phyloP scores from a whole-genome alignment of 345 rosid species.

The Xanthoceras sorbifolium region DNA sequence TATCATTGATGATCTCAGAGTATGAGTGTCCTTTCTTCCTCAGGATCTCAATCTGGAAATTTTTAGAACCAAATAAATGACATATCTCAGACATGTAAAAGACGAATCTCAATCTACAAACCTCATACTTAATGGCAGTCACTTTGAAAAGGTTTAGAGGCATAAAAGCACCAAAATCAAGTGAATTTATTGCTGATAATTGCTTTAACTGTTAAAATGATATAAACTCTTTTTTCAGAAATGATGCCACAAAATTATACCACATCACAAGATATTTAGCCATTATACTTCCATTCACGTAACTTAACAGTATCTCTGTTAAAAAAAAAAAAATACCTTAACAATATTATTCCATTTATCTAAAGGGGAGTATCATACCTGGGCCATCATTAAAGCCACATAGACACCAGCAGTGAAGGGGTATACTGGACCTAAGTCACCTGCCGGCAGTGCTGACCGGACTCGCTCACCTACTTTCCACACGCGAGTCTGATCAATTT shows the following conservation, averaged over 20 bases:
- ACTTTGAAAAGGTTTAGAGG: background rate
- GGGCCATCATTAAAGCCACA: constrained; percentile 97
- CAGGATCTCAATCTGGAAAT: constrained; percentile 75
- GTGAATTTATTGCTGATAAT: background rate
- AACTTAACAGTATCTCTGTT: background rate
- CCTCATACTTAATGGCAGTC: background rate
- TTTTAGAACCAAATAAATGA: background rate
- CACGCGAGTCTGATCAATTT: constrained; percentile 93
- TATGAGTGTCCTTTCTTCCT: constrained; percentile 96
- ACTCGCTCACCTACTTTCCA: constrained; percentile 94
- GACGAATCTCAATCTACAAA: constrained; percentile 11
- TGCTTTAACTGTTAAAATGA: background rate
- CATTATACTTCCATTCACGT: background rate
- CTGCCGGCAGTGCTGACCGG: constrained; percentile 60
- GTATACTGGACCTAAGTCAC: constrained; percentile 77
- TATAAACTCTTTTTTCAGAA: background rate
- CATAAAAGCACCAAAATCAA: background rate
- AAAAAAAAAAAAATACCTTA: too few relatives aligned
- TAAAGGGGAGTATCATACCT: constrained; percentile 45
- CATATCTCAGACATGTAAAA: background rate
- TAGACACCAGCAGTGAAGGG: constrained; percentile 93
- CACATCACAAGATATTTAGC: background rate
- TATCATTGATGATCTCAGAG: constrained; percentile 93
- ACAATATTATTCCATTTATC: too few relatives aligned
- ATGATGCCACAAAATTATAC: background rate